Evolutionary conservation across 2,329 filamentous ascomycete species (phyloP), one percentile per base, ranked within the genome.

Genomic region (Alternaria arbusti): DNA sequence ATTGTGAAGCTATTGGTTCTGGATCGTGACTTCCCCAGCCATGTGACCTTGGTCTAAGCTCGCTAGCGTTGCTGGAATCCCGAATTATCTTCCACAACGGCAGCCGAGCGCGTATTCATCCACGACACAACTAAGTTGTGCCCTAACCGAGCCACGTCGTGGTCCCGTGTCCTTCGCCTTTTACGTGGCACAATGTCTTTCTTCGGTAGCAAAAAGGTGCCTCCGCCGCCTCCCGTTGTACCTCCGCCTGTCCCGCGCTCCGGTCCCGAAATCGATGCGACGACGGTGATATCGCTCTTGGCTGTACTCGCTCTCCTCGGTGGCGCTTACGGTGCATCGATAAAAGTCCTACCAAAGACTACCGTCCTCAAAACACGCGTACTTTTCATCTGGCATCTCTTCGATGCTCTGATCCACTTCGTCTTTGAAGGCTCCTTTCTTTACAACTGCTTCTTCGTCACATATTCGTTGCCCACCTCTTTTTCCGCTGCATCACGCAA

Each of bases 311-410:
- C 82, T 3, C 83, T 89, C 50, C 85, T 89, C 71, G 81, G 82
- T 23, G 77, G 82, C 57, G 86, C 87, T 51, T 87, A 86, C 74
- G 26, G 81, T 28, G 79, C 83, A 56, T 86, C 86, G 45, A 72
- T 80, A 17, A 72, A 74, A 45, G 76, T 86, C 10, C 84, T 91
- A 25, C 87, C 90, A 5, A 76, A 81, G 17, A 74, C 83, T 1
- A 84, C 88, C 11, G 81, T 86, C 1, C 77, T 82, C 40, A 87
- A 89, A 55, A 85, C 86, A 59, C 93, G 94, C 65, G 83, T 92
- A 77, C 89, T 97, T 68, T 97, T 97, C 86, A 87, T 96, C 82
- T 97, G 95, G 95, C 94, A 97, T 83, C 87, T 92, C 40, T 96
- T 97, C 82, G 94, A 97, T 80, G 93, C 93, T 30, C 86, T 97